Evolutionary conservation across 2,329 filamentous ascomycete species (phyloP).

Genomic region (Beauveria caledonica): DNA sequence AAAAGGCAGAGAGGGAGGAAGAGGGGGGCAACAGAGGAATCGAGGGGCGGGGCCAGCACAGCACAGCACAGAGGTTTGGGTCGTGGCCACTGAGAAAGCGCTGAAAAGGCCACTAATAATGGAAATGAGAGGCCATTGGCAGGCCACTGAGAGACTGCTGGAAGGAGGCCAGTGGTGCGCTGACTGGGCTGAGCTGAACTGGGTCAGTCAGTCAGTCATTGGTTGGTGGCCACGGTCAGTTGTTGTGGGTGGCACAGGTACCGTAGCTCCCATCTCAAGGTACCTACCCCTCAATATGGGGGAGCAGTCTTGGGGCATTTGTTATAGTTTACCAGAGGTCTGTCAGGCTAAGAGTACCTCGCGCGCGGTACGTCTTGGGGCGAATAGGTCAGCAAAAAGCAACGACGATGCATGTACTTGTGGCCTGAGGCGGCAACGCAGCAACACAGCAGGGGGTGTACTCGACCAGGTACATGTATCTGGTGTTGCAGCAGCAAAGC

Average conservation of each 20-base stretch:
- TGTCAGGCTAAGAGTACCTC: background rate
- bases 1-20: background rate
- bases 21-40: conserved; percentile 4
- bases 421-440: background rate
- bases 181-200: background rate
- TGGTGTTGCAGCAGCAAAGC: background rate
- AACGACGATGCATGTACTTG: background rate
- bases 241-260: conserved; percentile 1
- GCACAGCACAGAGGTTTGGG: background rate
- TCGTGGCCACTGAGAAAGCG: background rate
- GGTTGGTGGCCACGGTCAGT: background rate
- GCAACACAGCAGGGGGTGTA: background rate
- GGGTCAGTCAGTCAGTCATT: background rate
- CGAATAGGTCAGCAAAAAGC: background rate
- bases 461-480: background rate
- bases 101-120: background rate
- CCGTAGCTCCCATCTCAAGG: background rate
- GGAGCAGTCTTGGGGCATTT: background rate
- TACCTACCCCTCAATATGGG: conserved; percentile 8
- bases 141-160: background rate
- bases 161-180: background rate
- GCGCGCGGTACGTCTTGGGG: background rate
- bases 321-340: background rate
- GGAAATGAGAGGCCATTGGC: background rate
- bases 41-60: background rate